Evolutionary conservation across 768 basidiomycete genomes (phyloP).

Genomic region (Austroboletus festivus): DNA sequence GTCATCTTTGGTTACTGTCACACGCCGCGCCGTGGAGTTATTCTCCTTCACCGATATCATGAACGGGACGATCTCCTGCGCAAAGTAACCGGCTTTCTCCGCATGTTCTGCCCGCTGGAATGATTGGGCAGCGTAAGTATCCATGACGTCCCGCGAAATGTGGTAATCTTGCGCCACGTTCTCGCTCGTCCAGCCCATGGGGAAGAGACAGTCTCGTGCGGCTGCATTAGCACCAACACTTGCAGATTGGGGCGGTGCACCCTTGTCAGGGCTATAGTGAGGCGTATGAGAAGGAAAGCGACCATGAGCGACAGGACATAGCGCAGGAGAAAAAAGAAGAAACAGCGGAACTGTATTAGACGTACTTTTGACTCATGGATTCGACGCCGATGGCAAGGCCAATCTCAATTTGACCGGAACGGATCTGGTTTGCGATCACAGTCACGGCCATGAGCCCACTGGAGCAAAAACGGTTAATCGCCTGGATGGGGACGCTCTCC

Average conservation of each 20-base stretch:
- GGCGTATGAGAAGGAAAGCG: background rate
- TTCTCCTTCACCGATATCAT: conserved; percentile 62
- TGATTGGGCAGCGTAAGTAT: conserved; percentile 68
- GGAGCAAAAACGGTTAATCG: conserved; percentile 79
- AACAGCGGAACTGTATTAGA: background rate
- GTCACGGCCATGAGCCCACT: conserved; percentile 85
- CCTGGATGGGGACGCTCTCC: conserved; percentile 69
- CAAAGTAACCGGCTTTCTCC: conserved; percentile 62
- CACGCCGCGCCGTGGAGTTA: conserved; percentile 48
- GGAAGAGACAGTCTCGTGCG: conserved; percentile 59
- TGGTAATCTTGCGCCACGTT: conserved; percentile 76
- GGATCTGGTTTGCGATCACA: conserved; percentile 71
- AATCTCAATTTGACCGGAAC: conserved; percentile 74
- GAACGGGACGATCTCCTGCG: conserved; percentile 73
- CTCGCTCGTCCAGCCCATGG: conserved; percentile 91
- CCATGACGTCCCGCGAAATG: conserved; percentile 72
- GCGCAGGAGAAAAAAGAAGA: too few relatives aligned
- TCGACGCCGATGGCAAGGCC: conserved; percentile 84
- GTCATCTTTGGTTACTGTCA: conserved; percentile 69
- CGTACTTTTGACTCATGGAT: conserved; percentile 78
- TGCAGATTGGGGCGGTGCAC: conserved; percentile 59
- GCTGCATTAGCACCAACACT: conserved; percentile 52
- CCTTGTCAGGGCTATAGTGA: conserved; percentile 54
- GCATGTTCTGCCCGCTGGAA: conserved; percentile 79
- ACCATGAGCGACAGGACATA: background rate